Base-by-base conservation (phyloP, 495 filamentous ascomycete species). In the Aspergillus homomorphus region DNA sequence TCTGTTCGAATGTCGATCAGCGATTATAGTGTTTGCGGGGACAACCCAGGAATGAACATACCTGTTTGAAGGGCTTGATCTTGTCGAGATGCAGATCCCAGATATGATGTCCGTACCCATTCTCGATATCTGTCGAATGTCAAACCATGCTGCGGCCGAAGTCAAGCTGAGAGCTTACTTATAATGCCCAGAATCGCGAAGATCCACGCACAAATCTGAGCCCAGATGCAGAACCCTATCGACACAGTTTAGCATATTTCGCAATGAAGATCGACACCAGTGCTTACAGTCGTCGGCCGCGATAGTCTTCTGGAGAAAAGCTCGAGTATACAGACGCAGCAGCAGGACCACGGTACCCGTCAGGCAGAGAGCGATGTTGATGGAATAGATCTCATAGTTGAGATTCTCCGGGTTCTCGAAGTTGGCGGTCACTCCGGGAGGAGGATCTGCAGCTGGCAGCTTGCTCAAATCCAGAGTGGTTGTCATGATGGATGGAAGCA, bases 51-150 rank as follows among this genome's bases (percentile, higher is more conserved):
- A 15, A 54, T 9, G 21, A 14, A 4, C 56, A 12, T 20, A 58
- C 56, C 56, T 58, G 28, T 38, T 58, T 59, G 43, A 59, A 59
- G 0, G 57, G 57, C 12, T 48, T 49, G 16, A 59, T 45, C 21
- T 64, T 49, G 7, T 24, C 38, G 16, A 48, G 22, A 30, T 53
- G 33, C 26, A 67, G 44, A 28, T 62, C 54, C 54, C 57, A 64
- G 24, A 62, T 57, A 53, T 71, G 66, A 9, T 63, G 23, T 2
- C 67, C 67, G 28, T 54, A 59, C 23, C 57, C 57, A n/a, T 59
- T 59, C 15, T 43, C 38, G 43, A 59, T 59, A 38, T 59, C 57
- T 59, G n/a, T 9, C 23, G n/a, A 18, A 20, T 3, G 24, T 56
- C 24, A 56, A 22, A 2, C 20, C 9, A 16, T 22, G n/a, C 26